Percentiles rank a stretch among this genome's conserved stretches.
Evolutionary conservation across 495 filamentous ascomycete species (phyloP).

Genomic region (Lentithecium fluviatile): DNA sequence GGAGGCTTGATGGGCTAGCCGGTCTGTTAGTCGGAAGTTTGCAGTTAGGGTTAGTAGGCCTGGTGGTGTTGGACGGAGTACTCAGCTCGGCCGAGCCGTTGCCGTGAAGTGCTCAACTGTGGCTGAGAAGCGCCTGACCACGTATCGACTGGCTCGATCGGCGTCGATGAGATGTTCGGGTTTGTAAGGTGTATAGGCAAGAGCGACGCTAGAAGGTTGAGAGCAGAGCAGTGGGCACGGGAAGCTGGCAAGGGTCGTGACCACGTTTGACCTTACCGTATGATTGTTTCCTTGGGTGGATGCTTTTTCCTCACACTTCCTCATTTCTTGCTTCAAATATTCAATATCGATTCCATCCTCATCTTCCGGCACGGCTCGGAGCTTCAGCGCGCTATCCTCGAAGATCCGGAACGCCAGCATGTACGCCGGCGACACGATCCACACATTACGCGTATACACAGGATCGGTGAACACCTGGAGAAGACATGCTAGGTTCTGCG

Average conservation of each 20-base stretch:
- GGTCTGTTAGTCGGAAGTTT: slow-evolving; percentile 7
- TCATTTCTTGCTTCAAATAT: slow-evolving; percentile 51
- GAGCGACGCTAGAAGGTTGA: too few species aligned
- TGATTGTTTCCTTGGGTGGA: slow-evolving; percentile 33
- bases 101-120: too few species aligned
- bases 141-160: too few species aligned
- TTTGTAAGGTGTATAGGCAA: too few species aligned
- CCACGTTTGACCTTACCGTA: slow-evolving; percentile 25
- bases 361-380: slow-evolving; percentile 70
- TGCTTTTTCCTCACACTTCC: slow-evolving; percentile 46
- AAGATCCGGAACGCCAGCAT: slow-evolving; percentile 76
- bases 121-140: too few species aligned
- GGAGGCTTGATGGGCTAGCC: slow-evolving; percentile 25
- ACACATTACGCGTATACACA: slow-evolving; percentile 68
- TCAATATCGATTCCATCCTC: slow-evolving; percentile 68
- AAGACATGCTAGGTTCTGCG: slow-evolving; percentile 69
- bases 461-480: slow-evolving; percentile 78
- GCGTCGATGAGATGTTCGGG: too few species aligned
- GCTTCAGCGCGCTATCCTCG: slow-evolving; percentile 69
- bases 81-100: too few species aligned
- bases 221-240: too few species aligned
- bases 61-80: not conserved
- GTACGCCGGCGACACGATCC: slow-evolving; percentile 79
- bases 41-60: not conserved
- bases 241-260: too few species aligned